Percentiles rank a stretch among this genome's conserved stretches.
phyloP scores from a whole-genome alignment of 2,329 filamentous ascomycete species.

The Coniella vitis region DNA sequence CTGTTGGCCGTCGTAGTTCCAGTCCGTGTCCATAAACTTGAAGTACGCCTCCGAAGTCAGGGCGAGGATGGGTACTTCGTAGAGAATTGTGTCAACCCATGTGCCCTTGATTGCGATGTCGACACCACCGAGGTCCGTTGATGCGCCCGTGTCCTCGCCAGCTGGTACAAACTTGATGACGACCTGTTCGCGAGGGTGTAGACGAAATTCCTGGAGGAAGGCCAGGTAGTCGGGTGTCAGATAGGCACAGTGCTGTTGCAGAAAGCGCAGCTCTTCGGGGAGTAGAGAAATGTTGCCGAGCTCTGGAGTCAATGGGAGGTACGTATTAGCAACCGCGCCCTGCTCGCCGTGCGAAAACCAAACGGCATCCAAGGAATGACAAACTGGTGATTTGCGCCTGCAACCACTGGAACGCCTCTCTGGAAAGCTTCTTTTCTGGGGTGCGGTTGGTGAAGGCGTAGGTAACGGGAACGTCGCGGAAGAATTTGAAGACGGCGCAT shows the following conservation, averaged over 20 bases:
- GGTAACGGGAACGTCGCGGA: slow-evolving; percentile 72
- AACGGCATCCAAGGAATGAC: slow-evolving; percentile 23
- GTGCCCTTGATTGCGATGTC: slow-evolving; percentile 70
- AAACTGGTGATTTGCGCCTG: slow-evolving; percentile 72
- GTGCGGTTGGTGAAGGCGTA: slow-evolving; percentile 96
- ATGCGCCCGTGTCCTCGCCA: slow-evolving; percentile 50
- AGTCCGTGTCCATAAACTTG: slow-evolving; percentile 90
- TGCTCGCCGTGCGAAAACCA: too few species aligned
- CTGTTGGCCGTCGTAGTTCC: slow-evolving; percentile 81
- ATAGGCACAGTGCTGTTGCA: slow-evolving; percentile 74
- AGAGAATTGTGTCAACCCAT: slow-evolving; percentile 94
- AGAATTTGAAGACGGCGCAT: slow-evolving; percentile 90
- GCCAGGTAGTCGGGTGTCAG: slow-evolving; percentile 69
- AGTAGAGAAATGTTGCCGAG: slow-evolving; percentile 76
- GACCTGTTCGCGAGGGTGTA: slow-evolving; percentile 77
- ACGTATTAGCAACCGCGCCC: neutral
- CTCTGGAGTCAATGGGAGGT: slow-evolving; percentile 42
- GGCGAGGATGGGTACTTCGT: slow-evolving; percentile 91
- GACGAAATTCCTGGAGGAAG: slow-evolving; percentile 74
- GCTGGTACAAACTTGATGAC: slow-evolving; percentile 57
- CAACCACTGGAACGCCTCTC: slow-evolving; percentile 79
- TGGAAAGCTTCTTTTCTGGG: slow-evolving; percentile 82
- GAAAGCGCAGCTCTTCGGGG: slow-evolving; percentile 71
- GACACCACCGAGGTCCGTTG: slow-evolving; percentile 66
- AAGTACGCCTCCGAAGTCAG: slow-evolving; percentile 95